Base-by-base conservation (phyloP, 306 rosid genomes). In the Pachyrhizus erosus region DNA sequence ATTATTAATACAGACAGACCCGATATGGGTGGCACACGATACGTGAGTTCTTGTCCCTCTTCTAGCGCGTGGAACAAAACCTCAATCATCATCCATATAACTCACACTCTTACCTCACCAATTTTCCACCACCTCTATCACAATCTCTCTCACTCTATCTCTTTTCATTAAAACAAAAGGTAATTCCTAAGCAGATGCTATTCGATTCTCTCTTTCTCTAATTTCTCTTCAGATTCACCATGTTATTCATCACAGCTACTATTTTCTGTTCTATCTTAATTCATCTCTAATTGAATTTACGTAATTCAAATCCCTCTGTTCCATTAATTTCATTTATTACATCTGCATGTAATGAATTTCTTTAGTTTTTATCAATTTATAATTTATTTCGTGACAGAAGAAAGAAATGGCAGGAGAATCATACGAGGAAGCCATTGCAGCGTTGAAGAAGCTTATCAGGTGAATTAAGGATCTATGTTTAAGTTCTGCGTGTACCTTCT, bases 371-470 rank as follows among this genome's bases (percentile, higher is more conserved):
- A 17, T 4, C 42, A 7, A 10, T 37, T 37, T 37, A 42, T 42
- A 21, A 23, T 29, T 62, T 2, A 7, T 2, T 62, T 15, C 15
- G 70, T 31, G 1, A 7, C 89, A 91, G 91, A 83, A 77, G 80
- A 88, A 89, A 78, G 95, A 82, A 57, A 93, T 95, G 99, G 94
- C 89, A 17, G 85, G 71, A 43, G 90, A 87, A 14, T 75, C 94
- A 48, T 93, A 83, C 85, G 89, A 93, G 57, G 96, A 87, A 5
- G 99, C 97, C 83, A 86, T 93, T 74, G 97, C 90, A 76, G 89
- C 85, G 37, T 89, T 95, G 64, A 73, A 85, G 17, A 91, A 90
- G 88, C 96, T 95, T 67, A 83, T 95, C 70, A 91, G 98, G 98
- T 91, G 14, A 27, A 64, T 64, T 14, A 18, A 21, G n/a, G 1